Base-by-base conservation (phyloP, 2,329 filamentous ascomycete species). In the Ambrosiella cleistominuta region DNA sequence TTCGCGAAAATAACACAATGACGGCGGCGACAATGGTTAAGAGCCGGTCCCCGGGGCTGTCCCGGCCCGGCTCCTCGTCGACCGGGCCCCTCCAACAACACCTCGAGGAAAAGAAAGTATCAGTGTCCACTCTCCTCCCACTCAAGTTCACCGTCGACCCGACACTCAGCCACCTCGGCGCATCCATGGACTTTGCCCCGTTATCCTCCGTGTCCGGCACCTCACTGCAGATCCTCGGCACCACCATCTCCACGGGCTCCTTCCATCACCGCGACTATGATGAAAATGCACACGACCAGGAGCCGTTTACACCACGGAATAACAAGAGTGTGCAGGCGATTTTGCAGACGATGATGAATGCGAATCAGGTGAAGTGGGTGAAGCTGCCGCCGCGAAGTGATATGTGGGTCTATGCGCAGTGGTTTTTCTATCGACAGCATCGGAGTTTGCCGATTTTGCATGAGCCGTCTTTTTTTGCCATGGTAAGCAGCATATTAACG, bases 391-490 rank as follows among this genome's bases (percentile, higher is more conserved):
- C 75, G 0, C 80, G 79, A 57, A 71, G 77, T 6, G 78, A 86
- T 55, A 83, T 83, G 39, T 77, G 85, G 57, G 80, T 76, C 39
- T 88, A 85, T 65, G 79, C 82, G 6, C 76, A 83, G 54, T 88
- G 83, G 81, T 94, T 86, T 66, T 87, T 93, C 61, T 72, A 82
- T 51, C 81, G 83, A 54, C 71, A 90, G 38, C 80, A 84, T 63
- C 77, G 81, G 1, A 93, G 88, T 66, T 72, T 83, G 9, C 88
- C 88, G 2, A 69, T 91, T 7, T 72, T 94, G n/a, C 85, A 93
- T 70, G 83, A 83, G 66, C 85, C 85, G 0, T 79, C 80, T 2
- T 86, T 88, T 62, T 77, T 87, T 72, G 71, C 74, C 54, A 67
- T 90, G 64, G 81, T 89, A 72, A 69, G 76, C 45, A 17, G 39